Percentiles rank a stretch among this genome's conserved stretches.
Evolutionary conservation across 371 early-diverging fungal species (phyloP).

Genomic region (Furculomyces boomerangus): DNA sequence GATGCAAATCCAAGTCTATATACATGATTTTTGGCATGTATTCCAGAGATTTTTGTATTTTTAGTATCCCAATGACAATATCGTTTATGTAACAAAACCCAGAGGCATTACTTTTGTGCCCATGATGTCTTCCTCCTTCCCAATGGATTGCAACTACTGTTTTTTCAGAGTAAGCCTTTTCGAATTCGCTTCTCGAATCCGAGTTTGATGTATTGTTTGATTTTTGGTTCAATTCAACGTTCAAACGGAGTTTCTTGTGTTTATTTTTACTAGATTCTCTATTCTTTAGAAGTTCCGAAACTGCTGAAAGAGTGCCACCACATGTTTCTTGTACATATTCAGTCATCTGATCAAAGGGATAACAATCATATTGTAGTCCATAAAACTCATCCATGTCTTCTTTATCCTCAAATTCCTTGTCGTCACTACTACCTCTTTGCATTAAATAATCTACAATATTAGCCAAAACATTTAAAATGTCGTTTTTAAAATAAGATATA

Average conservation of each 20-base stretch:
- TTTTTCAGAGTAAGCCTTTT: too few species aligned
- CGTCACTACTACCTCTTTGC: too few species aligned
- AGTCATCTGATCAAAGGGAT: background rate
- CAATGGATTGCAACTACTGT: slow-evolving; percentile 67
- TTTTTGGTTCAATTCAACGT: too few species aligned
- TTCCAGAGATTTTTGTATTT: slow-evolving; percentile 34
- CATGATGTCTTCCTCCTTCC: slow-evolving; percentile 76
- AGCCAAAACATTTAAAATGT: too few species aligned
- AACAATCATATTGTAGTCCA: background rate
- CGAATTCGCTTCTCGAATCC: too few species aligned
- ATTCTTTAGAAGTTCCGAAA: background rate
- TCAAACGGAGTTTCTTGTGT: too few species aligned
- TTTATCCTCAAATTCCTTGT: background rate
- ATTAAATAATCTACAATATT: too few species aligned
- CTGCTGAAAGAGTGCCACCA: background rate
- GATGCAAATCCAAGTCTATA: slow-evolving; percentile 84
- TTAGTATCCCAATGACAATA: slow-evolving; percentile 71
- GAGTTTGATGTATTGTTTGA: too few species aligned
- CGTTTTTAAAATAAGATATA: too few species aligned
- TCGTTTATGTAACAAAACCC: slow-evolving; percentile 94
- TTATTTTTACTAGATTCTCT: too few species aligned
- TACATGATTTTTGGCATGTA: slow-evolving; percentile 76
- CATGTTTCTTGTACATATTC: background rate
- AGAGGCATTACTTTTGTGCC: slow-evolving; percentile 30
- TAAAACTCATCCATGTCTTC: background rate